phyloP scores from a whole-genome alignment of 2,329 filamentous ascomycete species.

The Chrysoporthe deuterocubensis region DNA sequence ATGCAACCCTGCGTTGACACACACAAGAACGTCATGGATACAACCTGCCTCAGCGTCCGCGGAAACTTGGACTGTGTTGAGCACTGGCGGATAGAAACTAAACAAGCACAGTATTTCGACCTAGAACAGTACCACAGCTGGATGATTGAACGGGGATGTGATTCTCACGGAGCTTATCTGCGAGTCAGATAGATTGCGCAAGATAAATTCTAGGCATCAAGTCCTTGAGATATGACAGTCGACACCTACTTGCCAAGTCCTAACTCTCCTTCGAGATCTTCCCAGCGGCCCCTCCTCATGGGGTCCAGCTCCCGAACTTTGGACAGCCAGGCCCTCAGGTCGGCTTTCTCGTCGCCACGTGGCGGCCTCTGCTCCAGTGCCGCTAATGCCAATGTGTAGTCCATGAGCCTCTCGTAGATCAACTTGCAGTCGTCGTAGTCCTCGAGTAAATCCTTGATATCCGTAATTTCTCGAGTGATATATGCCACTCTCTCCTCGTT shows the following conservation, averaged over 20 bases:
- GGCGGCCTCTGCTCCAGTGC: conserved; percentile 53
- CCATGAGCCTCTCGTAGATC: conserved; percentile 85
- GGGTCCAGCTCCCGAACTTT: conserved; percentile 73
- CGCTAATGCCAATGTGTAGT: conserved; percentile 68
- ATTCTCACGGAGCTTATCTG: background rate
- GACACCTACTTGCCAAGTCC: conserved; percentile 24
- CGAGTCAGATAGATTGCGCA: background rate
- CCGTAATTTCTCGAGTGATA: conserved; percentile 71
- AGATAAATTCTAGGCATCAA: background rate
- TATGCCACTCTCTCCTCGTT: conserved; percentile 66
- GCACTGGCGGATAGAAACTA: background rate
- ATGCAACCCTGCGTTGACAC: conserved; percentile 1
- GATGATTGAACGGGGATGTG: too few species aligned
- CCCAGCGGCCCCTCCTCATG: conserved; percentile 75
- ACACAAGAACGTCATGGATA: background rate
- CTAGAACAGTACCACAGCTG: too few species aligned
- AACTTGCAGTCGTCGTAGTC: conserved; percentile 71
- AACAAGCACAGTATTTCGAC: background rate
- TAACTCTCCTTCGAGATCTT: conserved; percentile 62
- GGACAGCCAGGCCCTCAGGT: conserved; percentile 62
- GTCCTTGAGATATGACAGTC: background rate
- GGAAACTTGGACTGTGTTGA: background rate
- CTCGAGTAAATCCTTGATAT: conserved; percentile 67
- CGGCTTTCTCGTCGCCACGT: conserved; percentile 44
- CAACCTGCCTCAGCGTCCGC: background rate